These are phyloP conservation scores for Blastomyces gilchristii DNA, from an alignment of 2,329 filamentous ascomycete species.

Conservation along the genomic window DNA sequence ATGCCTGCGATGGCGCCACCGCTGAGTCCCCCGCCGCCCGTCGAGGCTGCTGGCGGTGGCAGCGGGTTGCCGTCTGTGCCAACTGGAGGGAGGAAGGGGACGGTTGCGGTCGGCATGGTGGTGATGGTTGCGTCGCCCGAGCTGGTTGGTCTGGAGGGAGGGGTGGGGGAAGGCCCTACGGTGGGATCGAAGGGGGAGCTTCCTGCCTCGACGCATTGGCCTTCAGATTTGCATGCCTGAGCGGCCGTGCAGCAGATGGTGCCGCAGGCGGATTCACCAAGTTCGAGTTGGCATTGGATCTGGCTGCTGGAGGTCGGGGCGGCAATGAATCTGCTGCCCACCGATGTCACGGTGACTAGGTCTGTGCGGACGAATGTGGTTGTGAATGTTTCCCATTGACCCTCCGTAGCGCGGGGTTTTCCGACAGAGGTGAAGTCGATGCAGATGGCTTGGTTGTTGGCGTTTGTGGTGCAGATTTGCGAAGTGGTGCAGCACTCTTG, in stretches of 20 bases:
- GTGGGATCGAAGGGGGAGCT: constrained; percentile 32
- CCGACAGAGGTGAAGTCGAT: constrained; percentile 16
- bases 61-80: constrained; percentile 33
- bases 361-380: constrained; percentile 48
- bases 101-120: constrained; percentile 34
- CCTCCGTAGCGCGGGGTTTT: constrained; percentile 21
- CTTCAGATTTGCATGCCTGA: constrained; percentile 31
- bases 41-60: constrained; percentile 24
- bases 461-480: constrained; percentile 42
- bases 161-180: constrained; percentile 28
- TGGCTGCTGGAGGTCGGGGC: constrained; percentile 19
- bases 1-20: constrained; percentile 44
- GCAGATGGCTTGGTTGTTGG: constrained; percentile 41
- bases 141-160: constrained; percentile 38
- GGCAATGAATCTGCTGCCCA: constrained; percentile 39
- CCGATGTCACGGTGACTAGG: constrained; percentile 43
- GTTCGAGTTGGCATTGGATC: constrained; percentile 38
- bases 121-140: constrained; percentile 35
- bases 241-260: constrained; percentile 36
- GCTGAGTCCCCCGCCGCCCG: constrained; percentile 33
- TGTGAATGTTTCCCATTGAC: constrained; percentile 49
- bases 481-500: constrained; percentile 42
- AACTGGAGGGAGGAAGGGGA: constrained; percentile 37
- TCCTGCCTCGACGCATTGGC: constrained; percentile 30
- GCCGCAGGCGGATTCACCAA: constrained; percentile 37